Evolutionary conservation across 2,329 filamentous ascomycete species (phyloP), one percentile per base, ranked within the genome.

Genomic region (Metarhizium anisopliae): DNA sequence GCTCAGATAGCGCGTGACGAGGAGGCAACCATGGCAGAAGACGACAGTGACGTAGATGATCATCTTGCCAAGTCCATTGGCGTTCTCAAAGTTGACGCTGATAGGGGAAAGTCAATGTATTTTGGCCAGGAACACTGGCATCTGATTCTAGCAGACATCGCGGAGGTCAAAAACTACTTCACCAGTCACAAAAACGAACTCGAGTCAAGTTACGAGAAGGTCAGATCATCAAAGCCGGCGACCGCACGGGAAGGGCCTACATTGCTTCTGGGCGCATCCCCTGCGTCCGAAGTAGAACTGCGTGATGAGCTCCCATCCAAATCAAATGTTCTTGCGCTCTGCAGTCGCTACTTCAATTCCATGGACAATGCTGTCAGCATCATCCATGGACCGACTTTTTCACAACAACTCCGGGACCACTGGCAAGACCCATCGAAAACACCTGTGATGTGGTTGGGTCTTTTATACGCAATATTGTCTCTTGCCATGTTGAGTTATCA

Each of bases 111-210:
- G 69, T 86, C 87, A 29, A 83, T 89, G 73, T 95, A 94, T 67
- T 76, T 93, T 59, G 90, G 89, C 55, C 86, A 90, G 61, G 86
- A 89, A 55, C 88, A 94, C 69, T 95, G 90, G 90, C 86, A 89
- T 63, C 83, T 86, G 43, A 83, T 95, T 54, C 74, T 95, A 55
- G 79, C 83, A 62, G 89, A 92, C 70, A 94, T 99, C 60, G 79
- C 89, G 10, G 94, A 99, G 74, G 93, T 99, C 30, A 95, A 93
- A 67, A 92, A 87, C 62, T 96, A 94, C 72, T 97, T 95, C 65
- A 73, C 75, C 18, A 83, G 80, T 40, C 90, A 96, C 72, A 95
- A 94, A 69, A 92, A 94, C 66, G 91, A 96, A 61, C 79, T 93
- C 58, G 90, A 95, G 67, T 85, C 85, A 57, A 91, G 92, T 63